Base-by-base conservation (phyloP, 768 basidiomycete species). In the Coprinopsis cinerea region DNA sequence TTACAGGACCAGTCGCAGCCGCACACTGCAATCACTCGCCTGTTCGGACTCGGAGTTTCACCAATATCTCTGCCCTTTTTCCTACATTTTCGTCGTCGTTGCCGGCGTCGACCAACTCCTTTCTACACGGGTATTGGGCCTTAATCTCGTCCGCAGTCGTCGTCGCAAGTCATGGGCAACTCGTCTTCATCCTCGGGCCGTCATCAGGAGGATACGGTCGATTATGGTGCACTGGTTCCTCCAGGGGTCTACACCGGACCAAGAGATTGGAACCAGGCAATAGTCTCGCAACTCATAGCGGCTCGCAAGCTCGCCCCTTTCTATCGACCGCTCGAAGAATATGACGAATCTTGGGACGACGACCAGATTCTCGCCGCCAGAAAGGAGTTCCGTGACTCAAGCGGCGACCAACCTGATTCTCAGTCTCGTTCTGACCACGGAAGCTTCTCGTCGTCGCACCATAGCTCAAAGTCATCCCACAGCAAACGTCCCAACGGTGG, bases 291-390 rank as follows among this genome's bases (percentile, higher is more conserved):
- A 67, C 79, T 95, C 61, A 92, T 99, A 64, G 72, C 85, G 59
- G 84, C 89, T 57, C 83, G 91, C 64, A 85, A 79, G 60, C 79
- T 99, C 35, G 92, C 94, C 0, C 96, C 96, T 1, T 98, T 97
- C 70, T 98, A 97, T 66, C 81, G 92, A 28, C 95, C 96, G 11
- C 75, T 99, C 37, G 92, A 96, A 63, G 95, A 98, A 55, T 96
- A 88, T 63, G 83, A 87, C 26, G 84, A 88, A 13, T 77, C 79
- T 36, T 97, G 92, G 92, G 84, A 88, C 54, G 86, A 91, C 58
- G 90, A 91, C 46, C 84, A 83, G 63, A 85, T 97, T 53, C 78
- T 92, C 23, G 79, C 85, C 6, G 85, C 85, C 3, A 77, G 92
- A 59, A 90, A 83, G 69, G 84, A 84, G 49, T 64, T 75, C 15